Percentiles rank a stretch among this genome's conserved stretches.
Conservation (phyloP, 208 protist genomes). For the Trypanosoma mega region DNA sequence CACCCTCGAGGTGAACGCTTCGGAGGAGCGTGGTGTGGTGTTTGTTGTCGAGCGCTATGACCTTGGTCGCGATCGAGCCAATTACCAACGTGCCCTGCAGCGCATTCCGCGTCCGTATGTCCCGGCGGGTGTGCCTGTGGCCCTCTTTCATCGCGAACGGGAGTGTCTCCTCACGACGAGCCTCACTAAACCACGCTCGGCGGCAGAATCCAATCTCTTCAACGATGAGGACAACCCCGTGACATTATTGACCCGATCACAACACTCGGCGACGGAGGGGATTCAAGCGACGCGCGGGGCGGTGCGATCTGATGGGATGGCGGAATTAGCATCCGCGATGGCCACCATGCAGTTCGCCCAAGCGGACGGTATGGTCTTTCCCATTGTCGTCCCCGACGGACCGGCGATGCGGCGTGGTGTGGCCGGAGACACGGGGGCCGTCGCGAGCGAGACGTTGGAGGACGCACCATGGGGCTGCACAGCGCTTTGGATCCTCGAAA, state of each 20-base stretch:
- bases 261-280: too few relatives aligned
- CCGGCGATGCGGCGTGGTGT: too few relatives aligned
- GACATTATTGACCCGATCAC: too few relatives aligned
- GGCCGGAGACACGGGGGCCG: too few relatives aligned
- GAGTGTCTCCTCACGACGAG: conserved; percentile 66
- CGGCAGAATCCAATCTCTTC: conserved; percentile 5
- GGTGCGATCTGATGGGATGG: too few relatives aligned
- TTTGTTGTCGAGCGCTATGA: conserved; percentile 75
- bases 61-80: conserved; percentile 45
- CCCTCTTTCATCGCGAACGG: conserved; percentile 64
- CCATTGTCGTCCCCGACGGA: too few relatives aligned
- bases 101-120: conserved; percentile 51
- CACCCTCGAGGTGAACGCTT: conserved; percentile 63
- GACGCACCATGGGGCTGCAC: conserved; percentile 28
- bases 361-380: too few relatives aligned
- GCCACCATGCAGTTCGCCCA: too few relatives aligned
- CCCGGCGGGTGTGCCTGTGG: conserved; percentile 45
- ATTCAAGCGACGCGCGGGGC: too few relatives aligned
- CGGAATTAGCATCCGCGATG: too few relatives aligned
- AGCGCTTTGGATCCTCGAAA: conserved; percentile 69
- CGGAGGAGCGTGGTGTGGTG: conserved; percentile 61
- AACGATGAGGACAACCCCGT: conserved; percentile 22
- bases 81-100: conserved; percentile 49
- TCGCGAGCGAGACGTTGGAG: conserved; percentile 24
- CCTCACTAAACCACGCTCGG: conserved; percentile 31